Evolutionary conservation across 257 asterid species (phyloP).

Genomic region (Euphrasia confusa): DNA sequence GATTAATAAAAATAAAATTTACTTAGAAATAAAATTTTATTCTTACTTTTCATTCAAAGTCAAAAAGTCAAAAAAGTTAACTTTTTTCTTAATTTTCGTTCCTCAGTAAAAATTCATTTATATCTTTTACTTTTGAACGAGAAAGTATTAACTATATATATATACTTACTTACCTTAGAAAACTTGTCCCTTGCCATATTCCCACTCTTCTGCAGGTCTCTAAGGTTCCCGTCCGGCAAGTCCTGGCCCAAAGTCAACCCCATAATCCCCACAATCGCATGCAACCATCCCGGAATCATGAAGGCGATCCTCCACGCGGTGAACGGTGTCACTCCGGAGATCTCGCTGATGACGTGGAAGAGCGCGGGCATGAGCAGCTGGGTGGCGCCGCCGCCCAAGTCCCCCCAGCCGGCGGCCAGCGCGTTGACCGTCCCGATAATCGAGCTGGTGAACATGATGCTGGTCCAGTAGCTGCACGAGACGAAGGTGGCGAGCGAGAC

Average conservation of each 20-base stretch:
- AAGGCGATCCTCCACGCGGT: constrained; percentile 48
- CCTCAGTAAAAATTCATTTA: too few species aligned
- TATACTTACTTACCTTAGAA: constrained; percentile 34
- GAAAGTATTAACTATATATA: too few species aligned
- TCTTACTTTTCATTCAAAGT: too few species aligned
- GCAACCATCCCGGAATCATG: constrained; percentile 39
- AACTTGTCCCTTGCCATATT: constrained; percentile 39
- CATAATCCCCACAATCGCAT: constrained; percentile 34
- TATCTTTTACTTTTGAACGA: too few species aligned
- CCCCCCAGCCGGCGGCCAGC: constrained; percentile 43
- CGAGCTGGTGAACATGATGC: constrained; percentile 35
- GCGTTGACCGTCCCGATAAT: constrained; percentile 47
- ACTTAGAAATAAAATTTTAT: too few species aligned
- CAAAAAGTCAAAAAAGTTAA: too few species aligned
- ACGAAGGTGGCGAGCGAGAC: constrained; percentile 43
- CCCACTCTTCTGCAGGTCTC: constrained; percentile 32
- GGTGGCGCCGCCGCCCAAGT: constrained; percentile 45
- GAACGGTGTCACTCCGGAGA: constrained; percentile 33
- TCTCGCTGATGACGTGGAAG: constrained; percentile 27
- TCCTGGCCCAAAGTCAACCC: constrained; percentile 39
- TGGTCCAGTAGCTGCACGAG: constrained; percentile 44
- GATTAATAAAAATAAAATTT: too few species aligned
- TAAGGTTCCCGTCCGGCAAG: constrained; percentile 43
- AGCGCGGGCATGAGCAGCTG: constrained; percentile 45
- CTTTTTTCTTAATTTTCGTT: too few species aligned